Conservation (phyloP, 2,329 filamentous ascomycete genomes). For the Monosporascus sp. region DNA sequence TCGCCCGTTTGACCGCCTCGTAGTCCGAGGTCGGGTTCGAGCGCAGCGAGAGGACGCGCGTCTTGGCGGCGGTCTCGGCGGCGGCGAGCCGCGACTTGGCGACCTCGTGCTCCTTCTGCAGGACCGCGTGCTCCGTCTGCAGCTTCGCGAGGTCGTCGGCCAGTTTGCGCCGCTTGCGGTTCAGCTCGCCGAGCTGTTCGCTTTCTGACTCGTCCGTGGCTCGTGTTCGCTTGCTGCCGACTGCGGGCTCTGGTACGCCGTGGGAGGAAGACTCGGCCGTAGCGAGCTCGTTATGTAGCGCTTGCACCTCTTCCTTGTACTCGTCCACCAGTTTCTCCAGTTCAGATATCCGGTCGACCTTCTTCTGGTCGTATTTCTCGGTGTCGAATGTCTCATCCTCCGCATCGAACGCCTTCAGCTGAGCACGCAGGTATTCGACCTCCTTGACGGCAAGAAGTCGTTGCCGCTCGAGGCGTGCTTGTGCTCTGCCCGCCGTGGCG, state of each 20-base stretch:
- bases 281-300: slow-evolving; percentile 68
- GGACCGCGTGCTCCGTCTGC: slow-evolving; percentile 67
- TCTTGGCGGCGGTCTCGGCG: slow-evolving; percentile 63
- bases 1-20: slow-evolving; percentile 78
- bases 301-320: slow-evolving; percentile 76
- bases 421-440: slow-evolving; percentile 87
- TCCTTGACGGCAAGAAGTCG: slow-evolving; percentile 83
- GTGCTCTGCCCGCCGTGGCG: slow-evolving; percentile 58
- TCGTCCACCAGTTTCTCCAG: slow-evolving; percentile 82
- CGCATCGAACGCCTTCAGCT: slow-evolving; percentile 80
- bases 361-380: slow-evolving; percentile 71
- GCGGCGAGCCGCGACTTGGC: slow-evolving; percentile 69
- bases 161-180: slow-evolving; percentile 75
- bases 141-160: slow-evolving; percentile 38
- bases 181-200: slow-evolving; percentile 74
- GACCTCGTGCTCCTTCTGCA: slow-evolving; percentile 65
- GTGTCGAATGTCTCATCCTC: slow-evolving; percentile 86
- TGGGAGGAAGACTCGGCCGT: slow-evolving; percentile 47
- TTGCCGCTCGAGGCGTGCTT: slow-evolving; percentile 77
- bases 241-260: slow-evolving; percentile 31
- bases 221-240: slow-evolving; percentile 60
- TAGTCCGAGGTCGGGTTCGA: slow-evolving; percentile 87
- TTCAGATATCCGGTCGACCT: slow-evolving; percentile 68
- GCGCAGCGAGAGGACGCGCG: slow-evolving; percentile 77
- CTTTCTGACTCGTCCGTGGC: slow-evolving; percentile 50